Evolutionary conservation across 1,284 basidiomycete genomes (phyloP).

Genomic region (Farysia itapuensis): DNA sequence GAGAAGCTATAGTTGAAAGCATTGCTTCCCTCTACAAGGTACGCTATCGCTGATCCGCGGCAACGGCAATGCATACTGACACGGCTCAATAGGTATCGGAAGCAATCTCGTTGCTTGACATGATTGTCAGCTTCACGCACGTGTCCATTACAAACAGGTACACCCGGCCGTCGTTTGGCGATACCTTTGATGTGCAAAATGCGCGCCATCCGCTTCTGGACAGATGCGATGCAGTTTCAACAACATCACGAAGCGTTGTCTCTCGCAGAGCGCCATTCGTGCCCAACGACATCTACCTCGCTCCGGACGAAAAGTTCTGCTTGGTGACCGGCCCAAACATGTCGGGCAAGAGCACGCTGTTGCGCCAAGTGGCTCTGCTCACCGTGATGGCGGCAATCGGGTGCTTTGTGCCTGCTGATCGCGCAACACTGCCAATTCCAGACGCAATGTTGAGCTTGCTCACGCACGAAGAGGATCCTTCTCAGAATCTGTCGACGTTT

Average conservation of each 20-base stretch:
- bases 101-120: conserved; percentile 43
- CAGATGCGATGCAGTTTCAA: conserved; percentile 73
- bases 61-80: background rate
- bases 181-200: conserved; percentile 51
- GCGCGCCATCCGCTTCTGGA: conserved; percentile 69
- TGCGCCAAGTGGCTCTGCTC: conserved; percentile 81
- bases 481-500: conserved; percentile 61
- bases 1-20: conserved; percentile 19
- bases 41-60: background rate
- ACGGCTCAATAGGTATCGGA: conserved; percentile 38
- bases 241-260: background rate
- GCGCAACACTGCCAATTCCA: conserved; percentile 66
- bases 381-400: conserved; percentile 78
- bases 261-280: conserved; percentile 12
- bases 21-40: conserved; percentile 44
- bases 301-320: conserved; percentile 9
- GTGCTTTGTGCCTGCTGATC: conserved; percentile 65
- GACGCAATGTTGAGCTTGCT: conserved; percentile 81
- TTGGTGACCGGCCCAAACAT: conserved; percentile 64
- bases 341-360: conserved; percentile 84
- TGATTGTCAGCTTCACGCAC: conserved; percentile 37
- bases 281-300: conserved; percentile 36
- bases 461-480: conserved; percentile 77
- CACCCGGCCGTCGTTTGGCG: conserved; percentile 37
- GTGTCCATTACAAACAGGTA: conserved; percentile 23